Evolutionary conservation across 1,139 yeast genomes (phyloP).

Genomic region (Geotrichum siamense): DNA sequence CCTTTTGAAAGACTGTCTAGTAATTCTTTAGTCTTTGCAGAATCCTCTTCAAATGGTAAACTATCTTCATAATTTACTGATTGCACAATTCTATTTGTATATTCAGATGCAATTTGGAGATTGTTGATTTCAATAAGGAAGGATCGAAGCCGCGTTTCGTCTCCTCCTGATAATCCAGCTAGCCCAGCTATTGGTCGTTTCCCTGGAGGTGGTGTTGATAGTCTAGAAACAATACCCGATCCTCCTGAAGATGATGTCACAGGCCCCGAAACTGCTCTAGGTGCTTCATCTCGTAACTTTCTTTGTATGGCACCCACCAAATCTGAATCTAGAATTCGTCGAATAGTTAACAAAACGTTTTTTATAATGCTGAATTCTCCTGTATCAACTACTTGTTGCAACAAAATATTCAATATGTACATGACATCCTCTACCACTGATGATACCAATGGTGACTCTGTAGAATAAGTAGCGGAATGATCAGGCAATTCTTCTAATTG

Average conservation of each 20-base stretch:
- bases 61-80: conserved; percentile 35
- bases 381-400: conserved; percentile 53
- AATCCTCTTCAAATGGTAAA: conserved; percentile 53
- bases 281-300: conserved; percentile 46
- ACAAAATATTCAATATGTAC: conserved; percentile 59
- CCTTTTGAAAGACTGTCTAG: conserved; percentile 32
- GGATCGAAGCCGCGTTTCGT: conserved; percentile 42
- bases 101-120: conserved; percentile 50
- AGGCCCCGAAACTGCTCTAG: conserved; percentile 24
- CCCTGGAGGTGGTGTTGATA: conserved; percentile 20
- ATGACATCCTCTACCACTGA: conserved; percentile 85
- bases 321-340: conserved; percentile 43
- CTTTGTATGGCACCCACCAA: conserved; percentile 43
- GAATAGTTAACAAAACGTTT: conserved; percentile 42
- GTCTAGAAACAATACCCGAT: conserved; percentile 18
- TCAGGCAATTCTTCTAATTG: conserved; percentile 70
- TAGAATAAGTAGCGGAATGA: conserved; percentile 27
- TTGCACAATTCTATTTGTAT: conserved; percentile 44
- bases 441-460: conserved; percentile 61
- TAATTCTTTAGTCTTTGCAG: conserved; percentile 39
- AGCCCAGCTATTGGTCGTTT: conserved; percentile 13
- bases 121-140: conserved; percentile 53
- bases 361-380: conserved; percentile 53
- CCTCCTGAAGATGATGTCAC: conserved; percentile 20
- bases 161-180: conserved; percentile 29